Base-by-base conservation (phyloP, 768 basidiomycete genomes). In the Leccinum subgranulosum region DNA sequence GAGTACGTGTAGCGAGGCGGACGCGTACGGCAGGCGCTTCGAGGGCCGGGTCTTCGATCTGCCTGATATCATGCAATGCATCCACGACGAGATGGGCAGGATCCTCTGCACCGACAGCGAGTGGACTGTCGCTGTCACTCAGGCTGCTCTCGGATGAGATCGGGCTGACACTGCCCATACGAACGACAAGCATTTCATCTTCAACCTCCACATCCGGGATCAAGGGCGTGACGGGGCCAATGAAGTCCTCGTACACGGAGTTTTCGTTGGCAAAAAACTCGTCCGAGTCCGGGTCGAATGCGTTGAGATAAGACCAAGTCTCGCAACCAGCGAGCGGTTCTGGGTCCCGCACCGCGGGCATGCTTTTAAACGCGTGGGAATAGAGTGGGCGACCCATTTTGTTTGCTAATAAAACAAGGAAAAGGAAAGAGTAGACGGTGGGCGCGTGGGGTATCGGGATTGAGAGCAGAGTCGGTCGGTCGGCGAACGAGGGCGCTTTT, bases 231-330 rank as follows among this genome's bases (percentile, higher is more conserved):
- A 67, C 73, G 57, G 78, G 76, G 71, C 76, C 78, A 66, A 87
- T 61, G 71, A 87, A 85, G 60, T 81, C 83, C 78, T 90, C 88
- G 71, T 83, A 84, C 49, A 79, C 79, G 12, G 75, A 73, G 58
- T 85, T 79, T 33, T 85, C 85, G 53, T 73, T 74, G 57, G 73
- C 75, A 66, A 87, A 86, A 67, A 89, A 89, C 61, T 88, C 87
- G 64, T 89, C 87, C n/a, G 87, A 84, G 71, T 90, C 88, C 6
- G 88, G 88, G 71, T 90, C 87, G 69, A 90, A 90, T 10, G 81
- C 76, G 67, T 88, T 87, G 72, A 76, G 78, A 60, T 76, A 72
- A 55, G 84, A 81, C 87, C 87, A 90, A 69, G 74, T 83, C 69
- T 83, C 77, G 77, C 75, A 84, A 17, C 47, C 58, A 3, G 25